phyloP scores from a whole-genome alignment of 306 rosid genomes.

The Parietaria judaica region DNA sequence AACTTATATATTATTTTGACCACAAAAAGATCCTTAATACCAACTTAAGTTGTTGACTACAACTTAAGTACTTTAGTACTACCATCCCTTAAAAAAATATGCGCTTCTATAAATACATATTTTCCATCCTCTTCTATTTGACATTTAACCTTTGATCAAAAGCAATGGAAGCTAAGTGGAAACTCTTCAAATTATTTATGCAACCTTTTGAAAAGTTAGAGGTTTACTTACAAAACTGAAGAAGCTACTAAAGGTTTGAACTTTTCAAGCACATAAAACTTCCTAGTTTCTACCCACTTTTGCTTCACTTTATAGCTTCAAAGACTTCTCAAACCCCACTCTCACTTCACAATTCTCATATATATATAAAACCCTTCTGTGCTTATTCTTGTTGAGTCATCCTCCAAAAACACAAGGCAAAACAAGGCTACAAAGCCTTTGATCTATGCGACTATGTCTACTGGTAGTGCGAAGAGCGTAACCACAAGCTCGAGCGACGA shows the following conservation, averaged over 20 bases:
- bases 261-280: not conserved
- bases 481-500: slow-evolving; percentile 38
- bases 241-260: too few relatives aligned
- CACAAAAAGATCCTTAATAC: too few relatives aligned
- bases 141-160: too few relatives aligned
- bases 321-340: not conserved
- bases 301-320: slow-evolving; percentile 24
- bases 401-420: too few relatives aligned
- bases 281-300: slow-evolving; percentile 12
- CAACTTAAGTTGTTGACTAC: too few relatives aligned
- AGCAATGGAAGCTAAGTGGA: slow-evolving; percentile 28
- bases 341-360: not conserved
- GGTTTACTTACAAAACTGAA: not conserved
- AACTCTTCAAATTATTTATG: slow-evolving; percentile 12
- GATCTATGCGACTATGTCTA: slow-evolving; percentile 35
- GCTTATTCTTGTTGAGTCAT: not conserved
- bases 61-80: too few relatives aligned
- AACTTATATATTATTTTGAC: too few relatives aligned
- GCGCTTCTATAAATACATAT: too few relatives aligned
- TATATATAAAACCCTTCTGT: not conserved
- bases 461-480: slow-evolving; percentile 27
- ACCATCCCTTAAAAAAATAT: too few relatives aligned
- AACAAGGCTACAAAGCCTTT: too few relatives aligned
- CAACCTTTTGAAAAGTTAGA: slow-evolving; percentile 9
- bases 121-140: too few relatives aligned